Base-by-base conservation (phyloP, 2,329 filamentous ascomycete genomes). In the Pseudocercospora macadamiae region DNA sequence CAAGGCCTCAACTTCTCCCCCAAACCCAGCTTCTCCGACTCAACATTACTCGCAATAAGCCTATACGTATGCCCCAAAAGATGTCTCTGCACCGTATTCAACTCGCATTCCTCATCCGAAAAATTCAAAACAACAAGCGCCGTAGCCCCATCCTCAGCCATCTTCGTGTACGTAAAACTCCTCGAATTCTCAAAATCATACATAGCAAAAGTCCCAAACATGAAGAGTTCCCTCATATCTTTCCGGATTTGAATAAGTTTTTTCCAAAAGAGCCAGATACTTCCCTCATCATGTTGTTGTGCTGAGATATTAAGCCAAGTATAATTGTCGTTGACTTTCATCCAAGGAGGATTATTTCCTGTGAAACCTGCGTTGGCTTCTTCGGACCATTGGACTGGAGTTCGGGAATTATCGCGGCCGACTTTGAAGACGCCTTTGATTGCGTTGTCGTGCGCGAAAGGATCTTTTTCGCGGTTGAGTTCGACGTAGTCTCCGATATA, bases 301-400 rank as follows among this genome's bases (percentile, higher is more conserved):
- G 75, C 66, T 1, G 79, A 81, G 25, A 85, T 87, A 68, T 92
- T 92, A 74, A 88, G 77, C n/a, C 76, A 71, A 1, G 70, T 70
- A 70, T 86, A 87, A 68, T 86, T 82, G 56, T 87, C 83, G 69
- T 90, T 86, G 36, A 86, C 82, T 12, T 82, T 80, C 83, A 91
- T 91, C 89, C 89, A 92, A 2, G 88, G 86, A 54, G 78, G 79
- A 1, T 74, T 74, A 1, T 76, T 37, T 14, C 60, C 76, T 0
- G 86, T 86, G 75, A 91, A 92, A 9, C 89, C 89, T 0, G 79
- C 87, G 60, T 90, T 82, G 0, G 75, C 68, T 1, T 74, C 76
- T n/a, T 73, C 68, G 61, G 85, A 80, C 89, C 89, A 92, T 69
- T 90, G 88, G 73, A 92, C 86, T 0, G 89, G 89, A 0, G 86